Evolutionary conservation across 345 rosid genomes (phyloP).

Genomic region (Ceriops decandra): DNA sequence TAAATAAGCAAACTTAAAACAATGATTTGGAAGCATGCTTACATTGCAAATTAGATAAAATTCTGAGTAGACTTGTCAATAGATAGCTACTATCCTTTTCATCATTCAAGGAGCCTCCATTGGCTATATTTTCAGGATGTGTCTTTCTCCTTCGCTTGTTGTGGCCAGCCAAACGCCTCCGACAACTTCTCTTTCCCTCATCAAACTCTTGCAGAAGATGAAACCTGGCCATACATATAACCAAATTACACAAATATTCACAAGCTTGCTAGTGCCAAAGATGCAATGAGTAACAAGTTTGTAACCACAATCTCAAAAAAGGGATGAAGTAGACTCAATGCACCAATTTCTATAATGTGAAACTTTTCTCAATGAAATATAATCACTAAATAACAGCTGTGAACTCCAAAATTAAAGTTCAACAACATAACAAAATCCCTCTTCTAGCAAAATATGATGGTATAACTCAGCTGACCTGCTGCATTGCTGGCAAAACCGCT

Average conservation of each 20-base stretch:
- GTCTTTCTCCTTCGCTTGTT: conserved; percentile 95
- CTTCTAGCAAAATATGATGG: background rate
- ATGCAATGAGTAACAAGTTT: no score
- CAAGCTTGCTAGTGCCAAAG: no score
- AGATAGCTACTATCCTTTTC: conserved; percentile 77
- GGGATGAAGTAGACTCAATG: background rate
- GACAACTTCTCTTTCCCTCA: conserved; percentile 98
- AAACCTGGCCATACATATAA: conserved; percentile 53
- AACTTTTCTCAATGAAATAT: background rate
- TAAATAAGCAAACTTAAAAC: conserved; percentile 11
- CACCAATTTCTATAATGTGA: background rate
- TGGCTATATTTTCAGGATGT: conserved; percentile 62
- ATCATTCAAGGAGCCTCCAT: conserved; percentile 52
- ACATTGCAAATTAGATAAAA: conserved; percentile 87
- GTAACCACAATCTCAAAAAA: no score
- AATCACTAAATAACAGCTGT: background rate
- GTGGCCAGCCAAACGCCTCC: conserved; percentile 98
- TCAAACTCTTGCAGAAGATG: conserved; percentile 96
- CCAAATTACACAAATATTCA: conserved; percentile 31
- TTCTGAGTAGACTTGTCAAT: conserved; percentile 73
- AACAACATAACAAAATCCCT: background rate
- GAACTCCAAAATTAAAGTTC: background rate
- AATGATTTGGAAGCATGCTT: conserved; percentile 25
- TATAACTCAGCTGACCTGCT: conserved; percentile 24
- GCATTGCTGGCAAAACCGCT: conserved; percentile 36